Evolutionary conservation across 768 basidiomycete genomes (phyloP).

Genomic region (Cyclocybe cylindracea): DNA sequence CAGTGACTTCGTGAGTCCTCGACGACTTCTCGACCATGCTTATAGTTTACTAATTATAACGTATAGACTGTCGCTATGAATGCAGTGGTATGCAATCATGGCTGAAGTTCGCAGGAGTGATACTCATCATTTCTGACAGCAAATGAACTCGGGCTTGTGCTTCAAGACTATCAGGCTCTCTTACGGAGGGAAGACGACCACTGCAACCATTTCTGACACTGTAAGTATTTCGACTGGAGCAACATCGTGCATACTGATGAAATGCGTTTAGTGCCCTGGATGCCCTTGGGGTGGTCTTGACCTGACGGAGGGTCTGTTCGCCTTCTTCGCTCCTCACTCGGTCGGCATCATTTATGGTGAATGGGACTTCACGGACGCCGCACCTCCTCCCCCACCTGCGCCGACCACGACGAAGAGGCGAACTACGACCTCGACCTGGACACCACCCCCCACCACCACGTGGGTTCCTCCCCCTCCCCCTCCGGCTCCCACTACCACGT

Average conservation of each 20-base stretch:
- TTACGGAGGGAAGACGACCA: constrained; percentile 54
- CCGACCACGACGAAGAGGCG: constrained; percentile 1
- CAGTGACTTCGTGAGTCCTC: constrained; percentile 28
- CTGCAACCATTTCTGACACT: constrained; percentile 64
- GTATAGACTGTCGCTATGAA: constrained; percentile 55
- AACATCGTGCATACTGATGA: constrained; percentile 4
- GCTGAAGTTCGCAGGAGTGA: constrained; percentile 12
- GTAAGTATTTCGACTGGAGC: constrained; percentile 32
- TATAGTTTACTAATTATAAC: not conserved
- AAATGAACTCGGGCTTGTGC: constrained; percentile 59
- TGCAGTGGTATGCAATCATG: constrained; percentile 28
- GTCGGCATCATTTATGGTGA: constrained; percentile 59
- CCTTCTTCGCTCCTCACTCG: constrained; percentile 48
- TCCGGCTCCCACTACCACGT: constrained; percentile 11
- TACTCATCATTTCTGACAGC: constrained; percentile 33
- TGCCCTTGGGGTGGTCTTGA: constrained; percentile 72
- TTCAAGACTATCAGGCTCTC: constrained; percentile 62
- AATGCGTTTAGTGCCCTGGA: constrained; percentile 15
- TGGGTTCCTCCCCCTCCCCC: not conserved
- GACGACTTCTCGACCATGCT: not conserved
- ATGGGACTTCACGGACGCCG: constrained; percentile 55
- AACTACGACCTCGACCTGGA: constrained; percentile 9
- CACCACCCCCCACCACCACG: constrained; percentile 18
- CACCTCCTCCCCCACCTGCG: constrained; percentile 8
- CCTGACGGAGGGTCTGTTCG: constrained; percentile 66